phyloP scores from a whole-genome alignment of 2,329 filamentous ascomycete species.

The Neonectria hederae region DNA sequence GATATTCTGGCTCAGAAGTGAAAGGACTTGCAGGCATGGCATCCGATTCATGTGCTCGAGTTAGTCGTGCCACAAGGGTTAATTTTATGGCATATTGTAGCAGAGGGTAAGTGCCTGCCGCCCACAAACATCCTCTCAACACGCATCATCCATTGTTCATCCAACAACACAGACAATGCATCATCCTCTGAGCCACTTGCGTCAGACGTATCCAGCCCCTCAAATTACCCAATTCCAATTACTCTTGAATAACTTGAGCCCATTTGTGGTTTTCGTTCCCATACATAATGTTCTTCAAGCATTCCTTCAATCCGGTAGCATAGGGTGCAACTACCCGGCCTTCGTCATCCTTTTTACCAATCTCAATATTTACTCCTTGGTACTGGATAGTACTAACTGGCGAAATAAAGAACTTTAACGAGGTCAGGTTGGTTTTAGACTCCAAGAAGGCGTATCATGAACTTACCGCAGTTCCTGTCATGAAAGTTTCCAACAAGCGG shows the following conservation, averaged over 20 bases:
- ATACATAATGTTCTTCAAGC: background rate
- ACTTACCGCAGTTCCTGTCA: constrained; percentile 10
- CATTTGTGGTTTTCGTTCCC: background rate
- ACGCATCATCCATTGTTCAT: too few relatives aligned
- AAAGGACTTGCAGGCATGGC: too few relatives aligned
- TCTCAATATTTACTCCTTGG: background rate
- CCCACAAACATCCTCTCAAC: too few relatives aligned
- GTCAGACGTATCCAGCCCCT: too few relatives aligned
- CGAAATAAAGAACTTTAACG: background rate
- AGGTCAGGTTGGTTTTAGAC: background rate
- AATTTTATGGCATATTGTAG: too few relatives aligned
- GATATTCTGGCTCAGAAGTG: too few relatives aligned
- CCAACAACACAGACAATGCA: too few relatives aligned
- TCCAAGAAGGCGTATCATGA: background rate
- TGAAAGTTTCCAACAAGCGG: constrained; percentile 6
- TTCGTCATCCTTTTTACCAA: background rate
- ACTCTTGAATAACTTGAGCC: background rate
- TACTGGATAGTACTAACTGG: background rate
- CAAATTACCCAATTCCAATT: too few relatives aligned
- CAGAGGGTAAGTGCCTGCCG: too few relatives aligned
- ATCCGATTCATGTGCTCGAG: too few relatives aligned
- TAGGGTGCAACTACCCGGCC: background rate
- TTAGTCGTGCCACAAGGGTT: too few relatives aligned
- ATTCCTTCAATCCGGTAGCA: background rate
- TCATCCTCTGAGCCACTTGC: too few relatives aligned